phyloP scores from a whole-genome alignment of 768 basidiomycete genomes.

The Kwoniella shandongensis region DNA sequence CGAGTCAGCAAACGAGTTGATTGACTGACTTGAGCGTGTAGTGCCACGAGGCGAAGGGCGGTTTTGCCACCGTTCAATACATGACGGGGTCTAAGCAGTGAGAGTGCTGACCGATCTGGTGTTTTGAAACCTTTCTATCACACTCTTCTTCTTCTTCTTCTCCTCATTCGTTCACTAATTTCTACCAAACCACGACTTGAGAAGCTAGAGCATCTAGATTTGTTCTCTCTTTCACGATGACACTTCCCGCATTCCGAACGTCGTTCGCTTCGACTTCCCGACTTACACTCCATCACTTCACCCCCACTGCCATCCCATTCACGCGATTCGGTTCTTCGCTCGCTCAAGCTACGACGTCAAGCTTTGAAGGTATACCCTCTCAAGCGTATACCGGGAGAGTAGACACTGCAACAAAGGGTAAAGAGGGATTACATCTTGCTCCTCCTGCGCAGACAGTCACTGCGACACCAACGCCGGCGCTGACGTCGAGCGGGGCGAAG shows the following conservation, averaged over 20 bases:
- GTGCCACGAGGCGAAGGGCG: not conserved
- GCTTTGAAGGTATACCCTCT: slow-evolving; percentile 26
- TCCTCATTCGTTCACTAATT: not conserved
- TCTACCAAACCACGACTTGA: not conserved
- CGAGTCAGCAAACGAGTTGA: slow-evolving; percentile 7
- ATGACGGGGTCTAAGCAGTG: not conserved
- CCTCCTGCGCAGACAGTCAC: not conserved
- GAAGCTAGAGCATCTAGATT: too few relatives aligned
- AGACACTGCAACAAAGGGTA: not conserved
- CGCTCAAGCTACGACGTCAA: slow-evolving; percentile 9
- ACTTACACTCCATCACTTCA: slow-evolving; percentile 18
- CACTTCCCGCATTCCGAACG: slow-evolving; percentile 12
- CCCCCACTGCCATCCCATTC: not conserved
- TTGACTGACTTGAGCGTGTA: not conserved
- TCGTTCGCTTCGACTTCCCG: slow-evolving; percentile 24
- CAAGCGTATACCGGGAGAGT: slow-evolving; percentile 9
- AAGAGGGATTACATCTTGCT: slow-evolving; percentile 1
- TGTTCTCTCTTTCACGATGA: too few relatives aligned
- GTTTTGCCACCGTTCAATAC: not conserved
- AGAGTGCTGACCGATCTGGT: slow-evolving; percentile 11
- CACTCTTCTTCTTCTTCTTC: not conserved
- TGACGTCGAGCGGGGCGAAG: not conserved
- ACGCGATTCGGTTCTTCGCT: slow-evolving; percentile 9
- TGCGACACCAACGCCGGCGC: not conserved
- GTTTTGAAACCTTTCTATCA: not conserved